phyloP scores from a whole-genome alignment of 371 early-diverging fungal genomes.

The Chytridium lagenaria region DNA sequence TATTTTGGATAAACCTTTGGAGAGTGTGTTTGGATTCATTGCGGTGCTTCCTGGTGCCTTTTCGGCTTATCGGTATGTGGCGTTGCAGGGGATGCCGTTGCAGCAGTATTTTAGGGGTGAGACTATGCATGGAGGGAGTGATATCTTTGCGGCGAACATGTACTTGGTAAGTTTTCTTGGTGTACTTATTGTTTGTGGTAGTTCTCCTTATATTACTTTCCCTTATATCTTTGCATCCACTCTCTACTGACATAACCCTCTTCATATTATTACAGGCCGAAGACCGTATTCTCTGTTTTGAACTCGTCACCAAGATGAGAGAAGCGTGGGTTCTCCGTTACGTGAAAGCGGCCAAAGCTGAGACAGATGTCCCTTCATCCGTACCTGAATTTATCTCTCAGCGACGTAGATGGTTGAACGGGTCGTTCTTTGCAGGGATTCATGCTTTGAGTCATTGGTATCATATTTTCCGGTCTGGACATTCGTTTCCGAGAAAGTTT shows the following conservation, averaged over 20 bases:
- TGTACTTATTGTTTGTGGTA: background rate
- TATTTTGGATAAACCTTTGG: constrained; percentile 96
- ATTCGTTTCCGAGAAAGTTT: constrained; percentile 67
- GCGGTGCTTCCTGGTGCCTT: constrained; percentile 97
- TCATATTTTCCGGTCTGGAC: constrained; percentile 74
- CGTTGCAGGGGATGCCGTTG: constrained; percentile 88
- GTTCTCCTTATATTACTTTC: background rate
- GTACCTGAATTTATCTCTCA: constrained; percentile 90
- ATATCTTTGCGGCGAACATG: constrained; percentile 72
- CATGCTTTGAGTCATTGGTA: constrained; percentile 82
- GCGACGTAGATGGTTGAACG: constrained; percentile 94
- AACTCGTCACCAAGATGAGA: constrained; percentile 79
- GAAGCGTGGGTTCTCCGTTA: constrained; percentile 73
- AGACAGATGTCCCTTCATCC: constrained; percentile 83
- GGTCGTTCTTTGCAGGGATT: constrained; percentile 92
- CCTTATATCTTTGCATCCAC: no score
- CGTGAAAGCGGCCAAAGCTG: constrained; percentile 68
- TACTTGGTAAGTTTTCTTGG: constrained; percentile 43
- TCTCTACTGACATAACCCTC: no score
- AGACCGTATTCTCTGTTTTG: constrained; percentile 91
- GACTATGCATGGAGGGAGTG: constrained; percentile 76
- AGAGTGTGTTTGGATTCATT: constrained; percentile 96
- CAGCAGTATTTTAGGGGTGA: constrained; percentile 94
- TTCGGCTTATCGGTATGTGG: constrained; percentile 91
- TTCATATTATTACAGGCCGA: constrained; percentile 64